Base-by-base conservation (phyloP, 306 rosid species). In the Acacia confusa region DNA sequence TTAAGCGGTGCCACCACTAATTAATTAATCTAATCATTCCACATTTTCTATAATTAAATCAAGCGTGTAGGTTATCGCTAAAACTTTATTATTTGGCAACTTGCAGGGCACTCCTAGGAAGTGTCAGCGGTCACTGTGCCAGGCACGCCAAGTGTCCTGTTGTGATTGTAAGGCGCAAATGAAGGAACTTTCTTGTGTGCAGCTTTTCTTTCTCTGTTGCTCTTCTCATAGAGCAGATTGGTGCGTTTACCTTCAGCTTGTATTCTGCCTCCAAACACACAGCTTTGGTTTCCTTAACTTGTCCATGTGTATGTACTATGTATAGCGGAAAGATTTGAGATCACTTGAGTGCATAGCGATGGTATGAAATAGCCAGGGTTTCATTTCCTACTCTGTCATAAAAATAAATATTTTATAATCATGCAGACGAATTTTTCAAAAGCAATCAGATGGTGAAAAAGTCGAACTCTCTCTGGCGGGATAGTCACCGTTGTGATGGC, bases 41-140 rank as follows among this genome's bases (percentile, higher is more conserved):
- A 3, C 17, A 3, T 13, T 47, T 47, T 7, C 20, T 9, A 7
- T 17, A 24, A 25, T 14, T 12, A 63, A 45, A 61, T 30, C 24
- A 72, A 3, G 82, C 34, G 14, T 30, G 53, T 14, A 47, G 20
- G 15, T 27, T 45, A 70, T 40, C 1, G n/a, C 63, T 15, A 44
- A 69, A 45, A 25, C 43, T 74, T 85, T 19, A 0, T 73, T 63
- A 2, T 38, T 74, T 60, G 30, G 30, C 38, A 50, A 65, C 20
- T 78, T 78, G 80, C 89, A 92, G 97, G 90, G 87, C 93, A 57
- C 82, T 94, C 34, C 89, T 90, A 47, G 98, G 97, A 80, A 92
- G 98, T 60, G 98, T 94, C 9, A 94, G 98, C 72, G 94, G 91
- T 68, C 72, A 92, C 82, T 91, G 98, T 55, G 91, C 90, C 30